phyloP scores from a whole-genome alignment of 2,329 filamentous ascomycete genomes.

The Hypoxylon sp. region DNA sequence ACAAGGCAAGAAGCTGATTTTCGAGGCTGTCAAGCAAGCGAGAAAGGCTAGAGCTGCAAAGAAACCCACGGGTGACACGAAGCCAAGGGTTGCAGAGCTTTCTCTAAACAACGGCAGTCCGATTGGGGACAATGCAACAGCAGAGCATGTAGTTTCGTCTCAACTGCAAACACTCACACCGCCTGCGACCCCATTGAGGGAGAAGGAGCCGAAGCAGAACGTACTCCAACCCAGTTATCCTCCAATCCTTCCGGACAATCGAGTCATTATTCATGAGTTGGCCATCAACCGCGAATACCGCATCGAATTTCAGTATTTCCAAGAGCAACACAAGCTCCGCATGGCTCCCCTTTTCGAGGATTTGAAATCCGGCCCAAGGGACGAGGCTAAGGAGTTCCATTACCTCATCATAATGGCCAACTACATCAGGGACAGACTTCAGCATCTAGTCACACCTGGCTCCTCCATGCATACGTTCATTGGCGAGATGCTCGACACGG shows the following conservation, averaged over 20 bases:
- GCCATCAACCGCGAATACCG: constrained; percentile 85
- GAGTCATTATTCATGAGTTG: constrained; percentile 82
- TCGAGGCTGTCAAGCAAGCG: constrained; percentile 80
- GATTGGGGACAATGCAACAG: constrained; percentile 60
- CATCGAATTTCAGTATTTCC: constrained; percentile 74
- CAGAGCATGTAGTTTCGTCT: constrained; percentile 58
- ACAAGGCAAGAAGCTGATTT: constrained; percentile 79
- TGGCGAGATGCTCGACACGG: constrained; percentile 80
- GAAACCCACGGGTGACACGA: constrained; percentile 78
- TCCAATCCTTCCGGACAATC: constrained; percentile 78
- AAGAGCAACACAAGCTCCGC: constrained; percentile 68
- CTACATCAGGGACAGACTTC: constrained; percentile 79
- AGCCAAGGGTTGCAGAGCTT: constrained; percentile 74
- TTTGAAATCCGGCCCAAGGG: constrained; percentile 75
- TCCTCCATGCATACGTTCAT: constrained; percentile 83
- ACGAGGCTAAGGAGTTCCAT: constrained; percentile 75
- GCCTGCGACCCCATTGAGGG: constrained; percentile 65
- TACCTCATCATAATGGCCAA: constrained; percentile 80
- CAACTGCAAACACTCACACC: constrained; percentile 68
- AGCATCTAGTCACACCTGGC: constrained; percentile 78
- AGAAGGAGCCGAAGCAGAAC: constrained; percentile 58
- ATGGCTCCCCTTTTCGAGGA: constrained; percentile 67
- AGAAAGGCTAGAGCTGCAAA: constrained; percentile 75
- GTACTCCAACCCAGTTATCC: constrained; percentile 60
- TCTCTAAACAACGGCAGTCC: constrained; percentile 54